Evolutionary conservation across 352 stramenopile species (phyloP), one percentile per base, ranked within the genome.

Genomic region (Phytophthora fragariae): DNA sequence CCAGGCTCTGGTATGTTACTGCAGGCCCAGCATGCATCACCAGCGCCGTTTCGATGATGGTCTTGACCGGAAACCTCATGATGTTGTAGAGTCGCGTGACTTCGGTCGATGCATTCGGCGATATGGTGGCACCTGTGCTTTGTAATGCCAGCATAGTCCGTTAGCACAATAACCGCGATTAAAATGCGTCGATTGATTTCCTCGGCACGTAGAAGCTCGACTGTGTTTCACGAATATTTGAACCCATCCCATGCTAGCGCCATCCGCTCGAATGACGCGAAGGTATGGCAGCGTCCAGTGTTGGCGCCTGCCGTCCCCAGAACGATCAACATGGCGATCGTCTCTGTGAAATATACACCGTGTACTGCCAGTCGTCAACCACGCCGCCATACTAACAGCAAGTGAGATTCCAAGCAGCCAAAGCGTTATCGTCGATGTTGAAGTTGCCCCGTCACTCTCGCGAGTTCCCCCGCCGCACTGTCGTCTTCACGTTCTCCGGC

Each of bases 221-320:
- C 37, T 41, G 9, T 41, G 35, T 41, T 41, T 41, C 8, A 8
- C 4, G 37, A 44, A 44, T 44, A 44, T 44, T 44, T 44, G 37
- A 44, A 44, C 37, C 41, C 61, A 68, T 68, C 61, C 29, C 17
- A 55, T 46, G 50, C 61, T 68, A 24, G 50, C 35, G 49, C 27
- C 50, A 60, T 68, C 61, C 52, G 24, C 21, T 53, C 17, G n/a
- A 61, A 61, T 68, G 63, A 64, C 56, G 54, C 44, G 41, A 64
- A 46, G 49, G 24, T 54, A 62, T 47, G 2, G 33, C 62, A 37
- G 27, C 3, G 35, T 53, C 54, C 24, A 27, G 24, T 1, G 2
- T 27, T 27, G 24, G 24, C 24, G 24, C 24, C 24, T 27, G 24
- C 24, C 35, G 14, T 44, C 41, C 41, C 14, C 41, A 21, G 41